Evolutionary conservation across 345 rosid species (phyloP), one percentile per base, ranked within the genome.

Genomic region (Durio zibethinus): DNA sequence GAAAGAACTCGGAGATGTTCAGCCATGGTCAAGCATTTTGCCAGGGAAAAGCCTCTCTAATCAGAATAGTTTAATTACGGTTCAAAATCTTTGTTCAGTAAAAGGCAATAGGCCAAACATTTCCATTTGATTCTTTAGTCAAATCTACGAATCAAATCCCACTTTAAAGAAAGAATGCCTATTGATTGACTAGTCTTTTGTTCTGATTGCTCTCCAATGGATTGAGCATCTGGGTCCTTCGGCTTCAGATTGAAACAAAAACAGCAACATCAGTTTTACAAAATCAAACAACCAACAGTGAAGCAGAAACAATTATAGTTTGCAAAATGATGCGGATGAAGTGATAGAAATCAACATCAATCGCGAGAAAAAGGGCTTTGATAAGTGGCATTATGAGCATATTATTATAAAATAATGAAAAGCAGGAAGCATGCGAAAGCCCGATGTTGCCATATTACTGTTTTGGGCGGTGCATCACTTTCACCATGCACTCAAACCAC

Each of bases 391-490:
- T 81, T 77, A 83, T 80, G 78, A 77, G 79, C 78, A 69, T 73
- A 64, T 64, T 62, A 68, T 50, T 65, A 68, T n/a, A 76, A 77
- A 85, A 80, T 52, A 66, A 79, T 23, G 10, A 35, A 42, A 20
- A 48, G 1, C 6, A 5, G 56, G 63, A 21, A 33, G 61, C 70
- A 75, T 45, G 78, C 40, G 76, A 69, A 85, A 62, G 70, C 48
- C 16, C 81, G 86, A 83, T 81, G 83, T 66, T 74, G 84, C 79
- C 77, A 77, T 66, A 61, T 80, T 84, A 71, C 78, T 72, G 43
- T 57, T 74, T 72, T 77, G 82, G 87, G 86, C 71, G 84, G 83
- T 80, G 85, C 81, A 77, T 78, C 77, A 62, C 80, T 81, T 81
- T 77, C 79, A 74, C 69, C 72, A 48, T 76, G 66, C 78, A 80